Conservation (phyloP, 2,329 filamentous ascomycete genomes). For the Rutstroemia sp. region DNA sequence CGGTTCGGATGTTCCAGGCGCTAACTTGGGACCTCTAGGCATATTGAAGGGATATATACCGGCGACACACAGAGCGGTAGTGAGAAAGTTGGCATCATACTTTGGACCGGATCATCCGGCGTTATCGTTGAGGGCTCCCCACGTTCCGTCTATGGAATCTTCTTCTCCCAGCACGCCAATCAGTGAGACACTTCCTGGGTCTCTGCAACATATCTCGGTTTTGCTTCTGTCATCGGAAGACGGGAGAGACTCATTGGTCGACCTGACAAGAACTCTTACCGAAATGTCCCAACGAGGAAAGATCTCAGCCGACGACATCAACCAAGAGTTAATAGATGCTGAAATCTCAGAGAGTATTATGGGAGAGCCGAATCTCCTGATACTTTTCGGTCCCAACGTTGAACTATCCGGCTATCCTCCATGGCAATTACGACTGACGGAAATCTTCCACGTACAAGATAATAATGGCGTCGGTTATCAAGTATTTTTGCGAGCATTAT, state of each 20-base stretch:
- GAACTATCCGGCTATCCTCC: conserved; percentile 88
- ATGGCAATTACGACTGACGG: conserved; percentile 90
- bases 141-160: conserved; percentile 52
- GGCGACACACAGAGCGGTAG: conserved; percentile 73
- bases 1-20: not conserved
- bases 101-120: conserved; percentile 70
- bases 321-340: conserved; percentile 76
- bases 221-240: conserved; percentile 83
- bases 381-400: conserved; percentile 79
- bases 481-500: conserved; percentile 78
- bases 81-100: conserved; percentile 75
- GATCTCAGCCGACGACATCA: conserved; percentile 74
- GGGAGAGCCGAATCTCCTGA: conserved; percentile 80
- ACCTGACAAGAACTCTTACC: conserved; percentile 86
- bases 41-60: conserved; percentile 83
- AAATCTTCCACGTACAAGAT: conserved; percentile 77
- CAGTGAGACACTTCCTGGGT: conserved; percentile 32
- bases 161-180: conserved; percentile 35
- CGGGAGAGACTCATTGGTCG: conserved; percentile 86
- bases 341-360: conserved; percentile 77
- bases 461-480: conserved; percentile 87
- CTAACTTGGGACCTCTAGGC: conserved; percentile 43
- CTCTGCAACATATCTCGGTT: conserved; percentile 44
- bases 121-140: conserved; percentile 66
- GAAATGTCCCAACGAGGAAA: conserved; percentile 93